Base-by-base conservation (phyloP, 345 rosid genomes). In the Erucastrum elatum region DNA sequence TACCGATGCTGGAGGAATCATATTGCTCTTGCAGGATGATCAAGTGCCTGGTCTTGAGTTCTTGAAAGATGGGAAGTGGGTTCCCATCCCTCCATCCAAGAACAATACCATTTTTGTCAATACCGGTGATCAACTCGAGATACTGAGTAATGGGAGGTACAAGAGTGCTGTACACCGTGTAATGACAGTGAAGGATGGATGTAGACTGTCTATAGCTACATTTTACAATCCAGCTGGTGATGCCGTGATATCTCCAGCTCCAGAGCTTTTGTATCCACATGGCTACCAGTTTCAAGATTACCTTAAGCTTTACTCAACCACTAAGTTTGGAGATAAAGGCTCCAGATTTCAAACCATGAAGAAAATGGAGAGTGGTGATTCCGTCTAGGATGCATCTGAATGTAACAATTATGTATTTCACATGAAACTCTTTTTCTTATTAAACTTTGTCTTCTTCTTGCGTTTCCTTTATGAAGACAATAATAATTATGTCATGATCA, bases 1-100 rank as follows among this genome's bases (percentile, higher is more conserved):
- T 78, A 87, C 94, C 0, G 98, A 92, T 82, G 97, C 94, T 0
- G 97, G 97, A 5, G 98, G 97, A 70, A 92, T 94, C 88, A 90
- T 94, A 56, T 84, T 90, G 56, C 79, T 90, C 76, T 87, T 92
- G 78, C 98, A 92, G 61, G 97, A 94, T 80, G 95, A 94, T 65
- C 89, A 90, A 75, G 96, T 94, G 64, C 93, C 92, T 3, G 98
- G 94, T 41, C 97, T 94, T 4, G 97, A 94, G 75, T 94, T 94
- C 86, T 61, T 77, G 6, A 92, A 88, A 80, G 92, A 92, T 79
- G 90, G 96, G 2, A 73, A 87, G 74, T 94, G 97, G 97, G 53
- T 90, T 12, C 76, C 81, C 79, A 88, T 90, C 60, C 97, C 97
- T 0, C 98, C 95, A 68, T 90, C 97, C 1, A 94, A 66, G 86